Conservation (phyloP, 169 alveolate genomes). For the Cryptosporidium meleagridis region DNA sequence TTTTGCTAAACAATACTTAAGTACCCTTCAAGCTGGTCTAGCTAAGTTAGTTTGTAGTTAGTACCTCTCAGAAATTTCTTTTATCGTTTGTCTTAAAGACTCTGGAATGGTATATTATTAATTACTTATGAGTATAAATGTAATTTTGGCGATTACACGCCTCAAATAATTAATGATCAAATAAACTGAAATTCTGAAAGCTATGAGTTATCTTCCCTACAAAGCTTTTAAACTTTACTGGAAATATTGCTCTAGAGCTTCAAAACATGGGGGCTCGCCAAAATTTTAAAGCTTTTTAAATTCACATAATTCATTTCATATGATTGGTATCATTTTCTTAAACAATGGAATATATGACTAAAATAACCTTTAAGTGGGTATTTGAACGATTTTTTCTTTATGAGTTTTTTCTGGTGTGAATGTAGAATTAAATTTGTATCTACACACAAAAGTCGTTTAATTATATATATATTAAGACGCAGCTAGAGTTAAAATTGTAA, state of each 20-base stretch:
- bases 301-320: background rate
- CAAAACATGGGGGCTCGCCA: background rate
- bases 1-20: no score
- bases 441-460: constrained; percentile 8
- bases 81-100: background rate
- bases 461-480: background rate
- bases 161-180: background rate
- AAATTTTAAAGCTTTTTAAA: no score
- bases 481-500: background rate
- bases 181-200: background rate
- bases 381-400: background rate
- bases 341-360: background rate
- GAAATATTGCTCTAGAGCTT: background rate
- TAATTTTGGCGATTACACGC: no score
- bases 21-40: no score
- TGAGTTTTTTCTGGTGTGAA: constrained; percentile 21
- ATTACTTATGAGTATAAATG: no score
- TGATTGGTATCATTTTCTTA: no score
- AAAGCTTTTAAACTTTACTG: background rate
- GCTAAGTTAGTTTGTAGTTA: background rate
- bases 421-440: background rate
- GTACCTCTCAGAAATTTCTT: background rate
- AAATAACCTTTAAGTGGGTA: background rate
- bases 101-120: background rate
- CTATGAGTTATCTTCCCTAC: background rate